These are phyloP conservation scores for Apiotrichum mycotoxinovorans DNA, from an alignment of 1,284 basidiomycete genomes.

Conservation along the genomic window DNA sequence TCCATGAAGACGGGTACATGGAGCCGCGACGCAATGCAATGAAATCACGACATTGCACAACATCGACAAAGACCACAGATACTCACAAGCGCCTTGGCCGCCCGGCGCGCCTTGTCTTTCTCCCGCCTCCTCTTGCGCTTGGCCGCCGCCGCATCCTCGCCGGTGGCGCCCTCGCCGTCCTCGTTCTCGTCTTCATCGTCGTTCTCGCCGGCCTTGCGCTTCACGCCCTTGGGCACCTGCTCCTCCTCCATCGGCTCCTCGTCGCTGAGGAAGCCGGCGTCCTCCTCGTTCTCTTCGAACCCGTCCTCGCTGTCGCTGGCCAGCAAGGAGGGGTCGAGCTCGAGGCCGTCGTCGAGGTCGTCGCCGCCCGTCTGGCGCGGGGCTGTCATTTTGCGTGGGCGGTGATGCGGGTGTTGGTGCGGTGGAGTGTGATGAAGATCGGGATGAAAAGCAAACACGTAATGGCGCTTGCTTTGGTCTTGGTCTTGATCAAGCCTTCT, in stretches of 20 bases:
- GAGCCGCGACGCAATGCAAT: too few species aligned
- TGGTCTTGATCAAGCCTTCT: too few species aligned
- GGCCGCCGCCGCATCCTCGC: constrained; percentile 15
- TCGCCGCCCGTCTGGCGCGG: constrained; percentile 30
- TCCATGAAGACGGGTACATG: too few species aligned
- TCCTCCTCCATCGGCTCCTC: constrained; percentile 13
- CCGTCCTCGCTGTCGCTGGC: constrained; percentile 21
- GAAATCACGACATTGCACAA: too few species aligned
- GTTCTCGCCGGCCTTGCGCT: constrained; percentile 8
- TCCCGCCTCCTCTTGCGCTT: constrained; percentile 20
- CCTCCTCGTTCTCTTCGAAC: constrained; percentile 7
- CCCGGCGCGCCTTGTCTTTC: constrained; percentile 28
- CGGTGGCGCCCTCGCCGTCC: constrained; percentile 8
- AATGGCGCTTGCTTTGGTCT: too few species aligned
- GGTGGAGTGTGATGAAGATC: not conserved
- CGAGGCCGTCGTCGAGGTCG: constrained; percentile 46
- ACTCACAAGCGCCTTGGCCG: constrained; percentile 13
- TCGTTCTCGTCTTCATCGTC: not conserved
- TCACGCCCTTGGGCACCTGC: not conserved
- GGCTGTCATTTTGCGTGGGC: constrained; percentile 3
- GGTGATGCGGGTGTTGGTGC: not conserved
- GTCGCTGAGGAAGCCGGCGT: constrained; percentile 16
- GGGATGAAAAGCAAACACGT: too few species aligned
- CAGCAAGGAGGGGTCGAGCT: constrained; percentile 30
- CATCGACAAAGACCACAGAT: too few species aligned